Percentiles rank a stretch among this genome's conserved stretches.
Evolutionary conservation across 495 filamentous ascomycete genomes (phyloP).

Genomic region (Bryoglossum gracile): DNA sequence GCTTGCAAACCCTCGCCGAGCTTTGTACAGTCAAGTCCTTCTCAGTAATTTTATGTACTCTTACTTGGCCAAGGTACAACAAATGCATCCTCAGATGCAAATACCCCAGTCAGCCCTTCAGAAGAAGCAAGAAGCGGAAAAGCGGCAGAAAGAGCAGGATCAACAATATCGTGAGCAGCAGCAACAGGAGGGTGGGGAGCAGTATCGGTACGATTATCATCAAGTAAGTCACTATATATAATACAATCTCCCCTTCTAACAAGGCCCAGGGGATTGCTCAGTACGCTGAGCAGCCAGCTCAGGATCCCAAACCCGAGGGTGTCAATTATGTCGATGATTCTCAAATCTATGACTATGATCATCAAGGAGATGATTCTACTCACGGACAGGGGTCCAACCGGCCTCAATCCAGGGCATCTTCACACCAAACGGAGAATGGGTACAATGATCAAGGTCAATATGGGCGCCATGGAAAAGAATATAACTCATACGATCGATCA

Average conservation of each 20-base stretch:
- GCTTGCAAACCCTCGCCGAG: constrained; percentile 88
- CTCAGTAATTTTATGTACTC: constrained; percentile 99
- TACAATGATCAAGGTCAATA: constrained; percentile 30
- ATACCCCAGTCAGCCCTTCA: constrained; percentile 60
- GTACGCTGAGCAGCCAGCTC: constrained; percentile 19
- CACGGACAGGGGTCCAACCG: constrained; percentile 37
- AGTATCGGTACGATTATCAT: constrained; percentile 41
- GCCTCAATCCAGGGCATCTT: constrained; percentile 44
- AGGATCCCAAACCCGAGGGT: constrained; percentile 32
- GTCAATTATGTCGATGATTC: constrained; percentile 49
- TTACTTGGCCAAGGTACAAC: constrained; percentile 96
- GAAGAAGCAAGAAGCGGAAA: constrained; percentile 54
- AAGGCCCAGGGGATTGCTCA: constrained; percentile 19
- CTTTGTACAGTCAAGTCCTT: constrained; percentile 89
- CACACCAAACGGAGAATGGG: constrained; percentile 42
- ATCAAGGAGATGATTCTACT: constrained; percentile 37
- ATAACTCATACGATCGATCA: constrained; percentile 19
- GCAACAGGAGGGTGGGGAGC: constrained; percentile 34
- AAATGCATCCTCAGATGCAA: constrained; percentile 91
- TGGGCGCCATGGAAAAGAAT: constrained; percentile 20
- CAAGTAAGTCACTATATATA: constrained; percentile 28
- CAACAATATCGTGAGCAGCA: constrained; percentile 39
- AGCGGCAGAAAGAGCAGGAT: constrained; percentile 58
- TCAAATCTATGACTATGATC: constrained; percentile 51
- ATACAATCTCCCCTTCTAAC: too few species aligned